Base-by-base conservation (phyloP, 177 flowering plant species). In the Vitis hybrid region DNA sequence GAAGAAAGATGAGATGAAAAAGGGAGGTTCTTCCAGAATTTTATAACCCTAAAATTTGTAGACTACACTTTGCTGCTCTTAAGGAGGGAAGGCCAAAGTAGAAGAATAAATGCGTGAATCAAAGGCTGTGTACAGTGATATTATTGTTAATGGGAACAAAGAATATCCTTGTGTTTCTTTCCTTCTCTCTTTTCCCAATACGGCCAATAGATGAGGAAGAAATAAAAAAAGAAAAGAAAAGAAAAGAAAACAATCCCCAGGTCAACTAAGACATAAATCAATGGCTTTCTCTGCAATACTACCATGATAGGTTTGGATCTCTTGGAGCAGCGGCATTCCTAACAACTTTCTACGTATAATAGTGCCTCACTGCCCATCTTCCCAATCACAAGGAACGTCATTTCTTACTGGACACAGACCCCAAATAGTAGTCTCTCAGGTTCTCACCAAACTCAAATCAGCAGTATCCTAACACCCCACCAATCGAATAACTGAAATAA, bases 61-160 rank as follows among this genome's bases (percentile, higher is more conserved):
- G 31, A 55, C 17, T 20, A 15, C 52, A 74, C 53, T 54, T 19
- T 66, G 66, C 22, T 73, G 67, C 53, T 55, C 60, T 31, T 60
- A 14, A 49, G 59, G 24, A 55, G 57, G 10, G 63, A 63, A 59
- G 62, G 47, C 28, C 67, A 24, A 66, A 33, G n/a, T 13, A 54
- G 14, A 69, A 20, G 22, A 67, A 31, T 63, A 44, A 72, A 66
- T 73, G 79, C 33, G 22, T 38, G 49, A 57, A 59, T 59, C 22
- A 74, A 59, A 69, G 64, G 13, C 22, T 68, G 56, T 33, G 79
- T 17, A 71, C 76, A 68, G 53, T 62, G 73, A 71, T 62, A 78
- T 81, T 76, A 72, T 73, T 73, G 73, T 70, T 59, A 68, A 75
- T 59, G 68, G 49, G 80, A 71, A 65, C n/a, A 65, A 65, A 62